A percentile compares a stretch with the other conserved stretches of the same genome.
Conservation (phyloP, 139 green algal species). For the Chlamydomonas incerta region DNA sequence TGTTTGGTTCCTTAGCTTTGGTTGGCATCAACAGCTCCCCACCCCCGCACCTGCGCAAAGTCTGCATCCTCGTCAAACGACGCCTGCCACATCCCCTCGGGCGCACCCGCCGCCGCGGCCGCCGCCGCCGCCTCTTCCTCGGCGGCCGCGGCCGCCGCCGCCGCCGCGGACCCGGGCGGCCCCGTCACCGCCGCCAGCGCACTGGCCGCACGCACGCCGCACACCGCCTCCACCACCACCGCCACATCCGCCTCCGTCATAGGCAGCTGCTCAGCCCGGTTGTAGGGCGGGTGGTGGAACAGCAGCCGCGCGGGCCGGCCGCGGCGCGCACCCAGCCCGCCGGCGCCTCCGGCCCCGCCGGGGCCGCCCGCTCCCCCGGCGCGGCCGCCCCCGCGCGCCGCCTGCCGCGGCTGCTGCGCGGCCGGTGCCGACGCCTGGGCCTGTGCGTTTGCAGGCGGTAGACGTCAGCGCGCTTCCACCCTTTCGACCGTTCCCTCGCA, state of each 20-base stretch:
- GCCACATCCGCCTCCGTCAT: constrained; percentile 43
- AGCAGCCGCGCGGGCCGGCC: constrained; percentile 18
- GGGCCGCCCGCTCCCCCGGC: not conserved
- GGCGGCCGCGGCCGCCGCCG: not conserved
- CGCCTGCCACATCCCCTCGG: constrained; percentile 37
- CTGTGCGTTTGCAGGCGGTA: too few species aligned
- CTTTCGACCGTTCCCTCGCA: too few species aligned
- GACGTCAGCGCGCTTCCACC: too few species aligned
- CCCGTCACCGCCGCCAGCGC: constrained; percentile 9
- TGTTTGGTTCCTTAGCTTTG: too few species aligned
- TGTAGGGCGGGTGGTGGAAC: constrained; percentile 50
- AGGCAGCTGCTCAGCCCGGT: constrained; percentile 30
- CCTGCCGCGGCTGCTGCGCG: not conserved
- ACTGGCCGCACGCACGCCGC: constrained; percentile 24
- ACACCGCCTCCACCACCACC: constrained; percentile 51
- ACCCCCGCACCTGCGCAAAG: constrained; percentile 44
- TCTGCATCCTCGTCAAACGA: constrained; percentile 39
- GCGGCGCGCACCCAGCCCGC: not conserved
- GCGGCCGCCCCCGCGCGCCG: not conserved
- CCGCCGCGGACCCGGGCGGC: not conserved
- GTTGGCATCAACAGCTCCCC: too few species aligned
- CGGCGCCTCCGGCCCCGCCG: not conserved
- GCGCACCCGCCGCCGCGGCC: not conserved
- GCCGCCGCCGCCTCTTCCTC: not conserved
- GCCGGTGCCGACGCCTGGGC: too few species aligned